Base-by-base conservation (phyloP, 306 rosid species). In the Glycine latifolia region DNA sequence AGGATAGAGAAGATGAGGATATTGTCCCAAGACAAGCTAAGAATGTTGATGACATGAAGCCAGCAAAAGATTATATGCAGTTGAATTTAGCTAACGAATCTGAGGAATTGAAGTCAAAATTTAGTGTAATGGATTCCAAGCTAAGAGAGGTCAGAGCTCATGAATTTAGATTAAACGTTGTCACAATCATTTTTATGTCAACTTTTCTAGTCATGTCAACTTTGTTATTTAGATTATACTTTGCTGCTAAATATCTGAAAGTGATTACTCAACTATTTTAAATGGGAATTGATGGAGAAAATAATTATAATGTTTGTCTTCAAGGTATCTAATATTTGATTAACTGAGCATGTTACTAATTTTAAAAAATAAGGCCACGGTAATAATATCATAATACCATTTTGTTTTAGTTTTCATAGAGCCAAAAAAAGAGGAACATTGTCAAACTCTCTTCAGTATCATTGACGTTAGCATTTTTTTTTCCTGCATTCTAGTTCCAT, bases 81-180 rank as follows among this genome's bases (percentile, higher is more conserved):
- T 73, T 75, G 44, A 73, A 70, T 79, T 83, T 87, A 71, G 55
- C 74, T 2, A 87, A 86, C 81, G 91, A 90, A 76, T 84, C 86
- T 73, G 90, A 87, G 87, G 94, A 89, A 74, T 81, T 90, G 88
- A 87, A 84, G 74, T 84, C 88, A 80, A 89, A 83, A 88, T 86
- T 95, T 35, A 67, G 80, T 71, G 10, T 74, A 60, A 83, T 87
- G 87, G 93, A 88, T 72, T 83, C 89, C 37, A 92, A 91, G 83
- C 90, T 93, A 77, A 88, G 87, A 79, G 98, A 89, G 99, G 99
- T 95, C 56, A 86, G 90, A 83, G 50, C 48, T 87, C 77, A 48
- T 46, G 61, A 80, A 75, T 82, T 10, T 47, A 78, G 53, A 74
- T 73, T 69, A 54, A 82, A 65, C 35, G 8, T 15, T 46, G 47